Percentiles rank a stretch among this genome's conserved stretches.
phyloP scores from a whole-genome alignment of 2,329 filamentous ascomycete genomes.

The Colletotrichum neosansevieriae region DNA sequence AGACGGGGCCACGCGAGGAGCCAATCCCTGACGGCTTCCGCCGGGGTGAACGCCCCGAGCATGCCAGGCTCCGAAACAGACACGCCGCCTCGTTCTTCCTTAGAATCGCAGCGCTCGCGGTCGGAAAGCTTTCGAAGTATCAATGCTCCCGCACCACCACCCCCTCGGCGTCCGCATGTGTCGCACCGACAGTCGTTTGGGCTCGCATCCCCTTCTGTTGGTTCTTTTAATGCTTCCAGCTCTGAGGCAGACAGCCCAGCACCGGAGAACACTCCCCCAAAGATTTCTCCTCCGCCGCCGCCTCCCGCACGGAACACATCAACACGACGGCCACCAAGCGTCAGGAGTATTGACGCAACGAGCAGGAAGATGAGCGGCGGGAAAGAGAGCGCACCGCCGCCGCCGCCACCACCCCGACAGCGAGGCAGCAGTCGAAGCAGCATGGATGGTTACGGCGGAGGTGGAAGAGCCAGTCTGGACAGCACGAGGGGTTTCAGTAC shows the following conservation, averaged over 20 bases:
- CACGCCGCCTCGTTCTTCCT: constrained; percentile 59
- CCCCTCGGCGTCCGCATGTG: constrained; percentile 63
- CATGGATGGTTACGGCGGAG: constrained; percentile 49
- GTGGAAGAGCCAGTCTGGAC: constrained; percentile 50
- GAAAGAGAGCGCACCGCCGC: constrained; percentile 54
- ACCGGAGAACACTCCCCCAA: constrained; percentile 7
- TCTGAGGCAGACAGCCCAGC: constrained; percentile 11
- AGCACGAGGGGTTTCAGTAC: constrained; percentile 42
- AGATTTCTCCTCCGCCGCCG: constrained; percentile 56
- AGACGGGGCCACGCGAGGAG: constrained; percentile 61
- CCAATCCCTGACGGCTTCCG: constrained; percentile 45
- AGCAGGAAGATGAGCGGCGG: constrained; percentile 31
- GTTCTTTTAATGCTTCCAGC: constrained; percentile 23
- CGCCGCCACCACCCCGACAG: constrained; percentile 60
- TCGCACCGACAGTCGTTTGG: constrained; percentile 47
- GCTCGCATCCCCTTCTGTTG: constrained; percentile 20
- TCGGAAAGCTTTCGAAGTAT: constrained; percentile 59
- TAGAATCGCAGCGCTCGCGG: constrained; percentile 62
- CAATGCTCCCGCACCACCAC: constrained; percentile 65
- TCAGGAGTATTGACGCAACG: constrained; percentile 55
- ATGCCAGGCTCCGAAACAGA: constrained; percentile 50
- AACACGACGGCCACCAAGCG: constrained; percentile 58
- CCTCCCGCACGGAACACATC: constrained; percentile 60
- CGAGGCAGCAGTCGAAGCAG: constrained; percentile 61
- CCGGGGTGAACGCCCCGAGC: constrained; percentile 40